Evolutionary conservation across 73 alveolate species (phyloP), one percentile per base, ranked within the genome.

Genomic region (Blepharisma japonicum): DNA sequence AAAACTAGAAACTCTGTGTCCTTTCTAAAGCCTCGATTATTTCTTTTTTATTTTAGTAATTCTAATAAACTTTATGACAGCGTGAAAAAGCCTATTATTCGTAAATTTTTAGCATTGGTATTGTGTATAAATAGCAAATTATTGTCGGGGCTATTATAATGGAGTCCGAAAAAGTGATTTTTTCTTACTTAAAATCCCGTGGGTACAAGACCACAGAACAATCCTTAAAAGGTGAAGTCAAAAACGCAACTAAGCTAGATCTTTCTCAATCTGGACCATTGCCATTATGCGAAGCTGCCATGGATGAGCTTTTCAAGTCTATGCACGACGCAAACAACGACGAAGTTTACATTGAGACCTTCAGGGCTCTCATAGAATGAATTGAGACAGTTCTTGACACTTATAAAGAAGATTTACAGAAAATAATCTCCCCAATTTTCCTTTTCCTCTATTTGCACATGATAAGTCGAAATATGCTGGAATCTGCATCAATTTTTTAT

Each of bases 361-460:
- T 61, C 23, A 9, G 49, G 14, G 4, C 18, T 8, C 23, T 61
- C 14, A 0, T 14, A 5, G 39, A 14, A 18, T 61, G 74, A 39
- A 39, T 61, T 61, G 74, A 61, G 2, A 20, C 74, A 18, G 14
- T 39, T 2, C 49, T 80, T 9, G 92, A 85, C 55, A 46, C 55
- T 45, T 85, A 71, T 56, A 79, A 85, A 74, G 80, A 77, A 38
- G 92, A 85, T 45, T 81, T 85, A 51, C 14, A 66, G 55, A 85
- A 79, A 38, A 76, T 85, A 0, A 68, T 85, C 23, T 79, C 77
- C 55, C 92, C 92, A 18, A 71, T 85, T 32, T 85, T 85, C 79
- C 20, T 67, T 0, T 76, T 32, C 71, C 56, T 71, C 6, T 85
- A 80, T 51, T 50, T 85, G 61, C 56, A 85, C 53, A 85, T 85